Evolutionary conservation across 2,329 filamentous ascomycete species (phyloP), one percentile per base, ranked within the genome.

Genomic region (Aspergillus tubingensis): DNA sequence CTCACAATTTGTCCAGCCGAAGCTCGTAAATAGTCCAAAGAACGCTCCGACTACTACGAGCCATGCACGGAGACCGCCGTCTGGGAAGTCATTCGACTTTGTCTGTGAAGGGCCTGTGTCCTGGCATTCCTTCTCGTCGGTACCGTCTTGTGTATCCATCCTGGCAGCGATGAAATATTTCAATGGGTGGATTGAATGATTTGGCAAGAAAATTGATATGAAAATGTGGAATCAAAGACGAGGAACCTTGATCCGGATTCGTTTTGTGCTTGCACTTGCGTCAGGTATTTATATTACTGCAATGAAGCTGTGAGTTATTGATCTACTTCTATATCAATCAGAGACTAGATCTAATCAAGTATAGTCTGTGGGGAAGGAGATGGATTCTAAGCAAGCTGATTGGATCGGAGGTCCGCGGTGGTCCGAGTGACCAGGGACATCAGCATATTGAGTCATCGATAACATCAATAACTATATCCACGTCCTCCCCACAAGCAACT

Each of bases 31-130:
- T 38, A 81, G 61, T 59, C 72, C 74, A 39, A 70, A 74, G 67
- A 74, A 80, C 2, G 72, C 74, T 21, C 80, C 81, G 2, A 77
- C 64, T 66, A 87, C 83, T 2, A 82, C 81, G 11, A 63, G 54
- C 67, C 67, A 69, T 21, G 65, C 66, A 21, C 62, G 43, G n/a
- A 63, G 43, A 1, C 67, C 67, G 3, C 62, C 64, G 25, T 68
- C 67, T 3, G 65, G 58, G 27, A 39, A 43, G 15, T 43, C 15
- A 43, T 19, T 43, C 39, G 39, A 30, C 27, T 30, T 30, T 30
- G 27, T 30, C 27, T 30, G 27, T 30, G 27, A 10, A 30, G 27
- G 27, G 27, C 27, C 27, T 30, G 27, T 30, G 8, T 30, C 27
- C 27, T 30, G 27, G 27, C 27, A 8, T 30, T 30, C 49, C 11